Evolutionary conservation across 1,284 basidiomycete genomes (phyloP).

Genomic region (Cryptococcus floricola): DNA sequence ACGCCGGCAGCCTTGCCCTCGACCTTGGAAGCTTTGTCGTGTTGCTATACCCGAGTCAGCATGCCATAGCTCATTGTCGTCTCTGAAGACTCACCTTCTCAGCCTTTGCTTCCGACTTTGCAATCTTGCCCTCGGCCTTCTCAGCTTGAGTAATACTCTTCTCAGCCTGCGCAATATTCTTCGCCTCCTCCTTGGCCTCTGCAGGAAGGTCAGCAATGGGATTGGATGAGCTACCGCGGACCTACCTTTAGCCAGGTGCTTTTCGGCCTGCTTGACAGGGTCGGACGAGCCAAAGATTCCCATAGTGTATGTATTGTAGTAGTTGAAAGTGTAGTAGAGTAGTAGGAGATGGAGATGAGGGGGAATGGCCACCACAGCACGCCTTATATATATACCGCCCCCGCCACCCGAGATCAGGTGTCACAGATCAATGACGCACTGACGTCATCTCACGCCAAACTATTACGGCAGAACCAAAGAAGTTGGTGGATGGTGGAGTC

Average conservation of each 20-base stretch:
- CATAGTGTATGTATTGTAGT: conserved; percentile 17
- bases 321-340: too few relatives aligned
- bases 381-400: too few relatives aligned
- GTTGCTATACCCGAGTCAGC: conserved; percentile 14
- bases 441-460: too few relatives aligned
- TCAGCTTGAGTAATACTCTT: conserved; percentile 39
- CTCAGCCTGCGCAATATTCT: conserved; percentile 29
- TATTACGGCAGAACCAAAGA: too few relatives aligned
- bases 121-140: conserved; percentile 36
- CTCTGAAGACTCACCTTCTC: conserved; percentile 13
- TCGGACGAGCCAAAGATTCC: conserved; percentile 41
- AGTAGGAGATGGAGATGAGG: too few relatives aligned
- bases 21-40: conserved; percentile 35
- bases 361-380: too few relatives aligned
- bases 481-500: too few relatives aligned
- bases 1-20: conserved; percentile 34
- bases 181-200: conserved; percentile 35
- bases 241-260: conserved; percentile 37
- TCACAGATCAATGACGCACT: too few relatives aligned
- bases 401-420: too few relatives aligned
- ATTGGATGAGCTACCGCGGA: neutral
- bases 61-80: neutral
- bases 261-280: conserved; percentile 41
- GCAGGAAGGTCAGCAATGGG: neutral
- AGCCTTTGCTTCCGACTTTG: conserved; percentile 33